Evolutionary conservation across 768 basidiomycete species (phyloP), one percentile per base, ranked within the genome.

Genomic region (Neoboletus brunneissimus): DNA sequence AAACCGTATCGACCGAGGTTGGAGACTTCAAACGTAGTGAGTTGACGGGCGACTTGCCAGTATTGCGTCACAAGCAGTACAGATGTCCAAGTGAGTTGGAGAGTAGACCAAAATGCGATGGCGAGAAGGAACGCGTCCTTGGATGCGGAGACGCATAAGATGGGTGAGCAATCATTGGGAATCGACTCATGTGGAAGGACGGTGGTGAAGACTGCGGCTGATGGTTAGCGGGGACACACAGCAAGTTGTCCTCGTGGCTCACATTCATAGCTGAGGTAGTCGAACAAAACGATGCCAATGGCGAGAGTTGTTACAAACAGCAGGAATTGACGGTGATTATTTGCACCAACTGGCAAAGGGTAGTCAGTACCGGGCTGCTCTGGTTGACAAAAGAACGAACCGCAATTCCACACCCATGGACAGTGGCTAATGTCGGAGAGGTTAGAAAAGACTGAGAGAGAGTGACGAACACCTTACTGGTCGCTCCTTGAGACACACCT

Each of bases 351-450:
- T 92, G 55, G 25, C 16, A 32, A 10, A 48, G 52, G 67, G 54
- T 23, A 35, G 22, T 68, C 15, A 56, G 41, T 41, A 9, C 20
- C 20, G 10, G 44, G 15, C 34, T 32, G 20, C 38, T 43, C n/a
- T 18, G 25, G n/a, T 15, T n/a, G 9, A 58, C 35, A 34, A 55
- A n/a, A 50, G 11, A 32, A 72, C 88, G 27, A 68, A 93, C 92
- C 86, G 70, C 96, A 98, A 73, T 98, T 98, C 95, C 95, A 99
- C 16, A 98, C 87, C 97, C 97, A 99, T 2, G 96, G 97, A 64
- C 97, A 98, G 65, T 99, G 95, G 65, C 94, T 96, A 46, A 29
- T 44, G 45, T 29, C 45, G 13, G 29, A 20, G 2, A n/a, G 34
- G 27, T 67, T n/a, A 61, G 51, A 48, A 38, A 13, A 16, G 9